A percentile compares a stretch with the other conserved stretches of the same genome.
Evolutionary conservation across 2,329 filamentous ascomycete genomes (phyloP).

Genomic region (Colletotrichum graminicola): DNA sequence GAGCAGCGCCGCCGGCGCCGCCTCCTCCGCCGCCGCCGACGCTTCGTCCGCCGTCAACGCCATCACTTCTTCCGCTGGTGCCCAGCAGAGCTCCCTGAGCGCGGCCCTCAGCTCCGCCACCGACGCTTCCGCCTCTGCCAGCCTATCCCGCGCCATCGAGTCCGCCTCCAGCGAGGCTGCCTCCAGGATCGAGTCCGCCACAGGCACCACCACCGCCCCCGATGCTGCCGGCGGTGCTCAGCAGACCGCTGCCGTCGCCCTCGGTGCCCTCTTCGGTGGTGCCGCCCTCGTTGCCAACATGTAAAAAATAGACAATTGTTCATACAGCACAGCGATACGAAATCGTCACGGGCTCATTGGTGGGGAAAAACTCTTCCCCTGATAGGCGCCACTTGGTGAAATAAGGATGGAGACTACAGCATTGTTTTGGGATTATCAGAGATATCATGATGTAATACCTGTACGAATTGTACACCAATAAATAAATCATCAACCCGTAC

Average conservation of each 20-base stretch:
- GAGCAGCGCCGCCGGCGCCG: constrained; percentile 44
- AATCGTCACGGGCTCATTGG: background rate
- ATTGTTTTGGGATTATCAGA: constrained; percentile 31
- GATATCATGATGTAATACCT: constrained; percentile 40
- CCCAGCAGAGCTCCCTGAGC: constrained; percentile 45
- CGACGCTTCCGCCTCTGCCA: constrained; percentile 34
- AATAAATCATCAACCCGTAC: constrained; percentile 19
- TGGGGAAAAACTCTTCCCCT: background rate
- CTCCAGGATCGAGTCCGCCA: constrained; percentile 39
- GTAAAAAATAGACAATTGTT: constrained; percentile 47
- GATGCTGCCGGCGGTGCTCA: constrained; percentile 50
- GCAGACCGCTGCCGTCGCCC: constrained; percentile 57
- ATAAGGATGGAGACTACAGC: constrained; percentile 12
- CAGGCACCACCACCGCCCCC: constrained; percentile 44
- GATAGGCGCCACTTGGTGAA: background rate
- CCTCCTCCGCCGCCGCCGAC: constrained; percentile 43
- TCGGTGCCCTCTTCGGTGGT: constrained; percentile 62
- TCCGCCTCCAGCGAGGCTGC: constrained; percentile 35
- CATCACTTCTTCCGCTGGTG: constrained; percentile 37
- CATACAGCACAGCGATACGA: no score
- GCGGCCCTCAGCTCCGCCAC: constrained; percentile 33
- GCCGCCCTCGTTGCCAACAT: constrained; percentile 60
- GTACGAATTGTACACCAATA: constrained; percentile 38
- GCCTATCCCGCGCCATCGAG: constrained; percentile 19
- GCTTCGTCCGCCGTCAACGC: constrained; percentile 45